These are phyloP conservation scores for Alternaria longipes DNA, from an alignment of 2,329 filamentous ascomycete genomes.

Conservation along the genomic window DNA sequence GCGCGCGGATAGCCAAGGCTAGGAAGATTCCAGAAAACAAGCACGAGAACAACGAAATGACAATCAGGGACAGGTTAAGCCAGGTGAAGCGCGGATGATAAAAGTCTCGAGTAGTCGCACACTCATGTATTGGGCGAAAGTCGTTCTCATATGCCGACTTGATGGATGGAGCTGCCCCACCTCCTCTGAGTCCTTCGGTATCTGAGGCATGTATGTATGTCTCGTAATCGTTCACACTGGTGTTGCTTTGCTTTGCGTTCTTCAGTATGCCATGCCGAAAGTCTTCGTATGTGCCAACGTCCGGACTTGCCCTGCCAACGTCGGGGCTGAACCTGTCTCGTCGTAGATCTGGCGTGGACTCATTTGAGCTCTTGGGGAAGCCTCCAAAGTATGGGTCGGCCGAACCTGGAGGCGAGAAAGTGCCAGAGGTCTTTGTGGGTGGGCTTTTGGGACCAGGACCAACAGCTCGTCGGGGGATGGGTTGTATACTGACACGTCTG, in stretches of 20 bases:
- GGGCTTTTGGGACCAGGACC: conserved; percentile 29
- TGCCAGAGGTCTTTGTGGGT: conserved; percentile 28
- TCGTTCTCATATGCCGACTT: conserved; percentile 49
- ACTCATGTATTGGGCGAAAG: conserved; percentile 49
- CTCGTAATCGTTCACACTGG: conserved; percentile 41
- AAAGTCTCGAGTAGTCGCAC: conserved; percentile 51
- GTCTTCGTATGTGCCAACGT: conserved; percentile 40
- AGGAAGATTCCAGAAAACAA: conserved; percentile 73
- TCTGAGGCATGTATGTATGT: conserved; percentile 39
- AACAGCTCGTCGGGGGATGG: conserved; percentile 32
- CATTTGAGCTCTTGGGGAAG: conserved; percentile 38
- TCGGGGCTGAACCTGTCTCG: conserved; percentile 33
- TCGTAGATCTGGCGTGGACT: conserved; percentile 46
- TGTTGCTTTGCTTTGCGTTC: conserved; percentile 28
- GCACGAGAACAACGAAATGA: conserved; percentile 69
- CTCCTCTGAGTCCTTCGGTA: conserved; percentile 32
- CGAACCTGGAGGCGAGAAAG: conserved; percentile 38
- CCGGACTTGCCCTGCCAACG: conserved; percentile 34
- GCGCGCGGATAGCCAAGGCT: conserved; percentile 67
- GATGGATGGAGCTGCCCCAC: conserved; percentile 36
- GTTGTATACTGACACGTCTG: conserved; percentile 33
- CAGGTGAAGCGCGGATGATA: conserved; percentile 56
- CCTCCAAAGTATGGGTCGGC: conserved; percentile 40
- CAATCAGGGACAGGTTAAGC: conserved; percentile 56
- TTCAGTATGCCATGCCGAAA: conserved; percentile 38